Evolutionary conservation across 768 basidiomycete genomes (phyloP), one percentile per base, ranked within the genome.

Genomic region (Xerocomellus intermedius): DNA sequence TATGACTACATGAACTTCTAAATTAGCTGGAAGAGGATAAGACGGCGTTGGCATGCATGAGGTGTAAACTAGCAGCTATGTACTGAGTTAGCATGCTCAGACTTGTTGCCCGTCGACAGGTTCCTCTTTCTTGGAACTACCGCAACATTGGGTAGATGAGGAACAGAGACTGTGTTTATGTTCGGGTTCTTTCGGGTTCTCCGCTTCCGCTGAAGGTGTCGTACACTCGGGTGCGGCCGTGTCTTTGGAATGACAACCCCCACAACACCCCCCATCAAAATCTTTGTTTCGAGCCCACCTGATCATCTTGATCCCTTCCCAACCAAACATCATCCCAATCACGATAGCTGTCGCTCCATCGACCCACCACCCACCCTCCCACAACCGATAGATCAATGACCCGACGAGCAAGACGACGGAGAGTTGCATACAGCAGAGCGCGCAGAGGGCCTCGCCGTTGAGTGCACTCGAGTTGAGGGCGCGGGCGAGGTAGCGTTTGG

Each of bases 341-440:
- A 72, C 49, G 24, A 79, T 68, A 2, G 77, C 68, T 12, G 78
- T 79, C n/a, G 71, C 73, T 19, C 74, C 62, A 52, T 79, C 79
- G 13, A 78, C 64, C 78, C 79, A 79, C 79, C 78, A 79, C 0
- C 77, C 79, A n/a, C 75, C 72, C 7, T 62, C 54, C 78, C 78
- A 77, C 5, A 73, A 57, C 8, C 71, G 62, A 42, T 66, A 78
- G 28, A 78, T 67, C 45, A 77, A 52, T 5, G 72, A 71, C 2
- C 78, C 79, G 2, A 74, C 38, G 51, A 80, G 74, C 14, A 79
- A 61, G 2, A 80, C 76, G 21, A 69, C 37, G 0, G 77, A 79
- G 30, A 79, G 71, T 51, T 80, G 72, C 38, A 73, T 69, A 56
- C 79, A 79, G 28, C 71, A 72, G 10, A 80, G 70, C 0, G 75